Evolutionary conservation across 2,329 filamentous ascomycete genomes (phyloP).

Genomic region (Colletotrichum spaethianum): DNA sequence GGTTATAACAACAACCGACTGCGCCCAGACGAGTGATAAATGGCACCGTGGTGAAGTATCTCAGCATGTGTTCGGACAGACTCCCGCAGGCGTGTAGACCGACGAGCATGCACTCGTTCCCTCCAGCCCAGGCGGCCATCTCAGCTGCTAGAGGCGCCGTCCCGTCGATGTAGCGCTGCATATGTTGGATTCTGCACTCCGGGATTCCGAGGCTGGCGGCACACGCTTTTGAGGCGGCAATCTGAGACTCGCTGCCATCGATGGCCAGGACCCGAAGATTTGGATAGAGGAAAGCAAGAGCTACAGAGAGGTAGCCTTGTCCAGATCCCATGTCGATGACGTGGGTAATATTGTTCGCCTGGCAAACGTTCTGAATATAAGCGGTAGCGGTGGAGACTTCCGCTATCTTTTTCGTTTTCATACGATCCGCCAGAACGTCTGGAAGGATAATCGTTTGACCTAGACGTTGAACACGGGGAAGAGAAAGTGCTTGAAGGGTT

Average conservation of each 20-base stretch:
- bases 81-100: slow-evolving; percentile 52
- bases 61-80: slow-evolving; percentile 52
- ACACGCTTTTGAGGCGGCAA: slow-evolving; percentile 46
- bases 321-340: slow-evolving; percentile 45
- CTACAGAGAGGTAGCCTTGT: slow-evolving; percentile 50
- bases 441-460: slow-evolving; percentile 42
- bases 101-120: slow-evolving; percentile 49
- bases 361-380: slow-evolving; percentile 46
- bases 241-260: slow-evolving; percentile 50
- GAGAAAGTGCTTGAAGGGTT: slow-evolving; percentile 3
- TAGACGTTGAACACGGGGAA: slow-evolving; percentile 43
- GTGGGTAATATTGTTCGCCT: slow-evolving; percentile 44
- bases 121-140: slow-evolving; percentile 47
- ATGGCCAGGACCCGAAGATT: slow-evolving; percentile 48
- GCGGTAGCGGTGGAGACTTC: slow-evolving; percentile 49
- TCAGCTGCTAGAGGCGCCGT: slow-evolving; percentile 41
- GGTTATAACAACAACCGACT: slow-evolving; percentile 53
- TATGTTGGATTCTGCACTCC: slow-evolving; percentile 43
- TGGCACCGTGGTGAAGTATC: slow-evolving; percentile 45
- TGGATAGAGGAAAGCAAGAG: slow-evolving; percentile 49
- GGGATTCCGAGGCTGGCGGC: slow-evolving; percentile 45
- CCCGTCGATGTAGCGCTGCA: slow-evolving; percentile 49
- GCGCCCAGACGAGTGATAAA: slow-evolving; percentile 46
- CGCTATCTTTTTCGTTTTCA: slow-evolving; percentile 50
- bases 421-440: slow-evolving; percentile 43